phyloP scores from a whole-genome alignment of 805 yeast genomes.

The Nakazawaea peltata region DNA sequence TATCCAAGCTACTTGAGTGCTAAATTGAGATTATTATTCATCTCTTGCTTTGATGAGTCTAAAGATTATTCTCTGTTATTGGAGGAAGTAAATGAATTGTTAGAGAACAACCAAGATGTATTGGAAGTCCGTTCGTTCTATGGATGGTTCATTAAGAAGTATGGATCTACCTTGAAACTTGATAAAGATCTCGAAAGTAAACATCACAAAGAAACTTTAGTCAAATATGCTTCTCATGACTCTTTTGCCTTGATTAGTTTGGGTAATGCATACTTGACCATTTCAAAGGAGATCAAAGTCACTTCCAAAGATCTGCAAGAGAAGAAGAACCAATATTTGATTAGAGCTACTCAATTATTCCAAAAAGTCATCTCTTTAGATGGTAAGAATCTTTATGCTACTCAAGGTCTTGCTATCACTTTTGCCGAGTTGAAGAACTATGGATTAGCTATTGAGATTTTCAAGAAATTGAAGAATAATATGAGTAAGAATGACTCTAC shows the following conservation, averaged over 20 bases:
- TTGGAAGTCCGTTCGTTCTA: conserved; percentile 84
- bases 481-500: conserved; percentile 27
- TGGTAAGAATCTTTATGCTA: conserved; percentile 85
- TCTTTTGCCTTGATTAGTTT: conserved; percentile 81
- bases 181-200: conserved; percentile 57
- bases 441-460: conserved; percentile 73
- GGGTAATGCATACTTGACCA: conserved; percentile 77
- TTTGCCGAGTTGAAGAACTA: conserved; percentile 78
- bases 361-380: conserved; percentile 84
- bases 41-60: conserved; percentile 44
- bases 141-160: conserved; percentile 76
- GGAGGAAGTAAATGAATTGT: conserved; percentile 44
- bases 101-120: conserved; percentile 48
- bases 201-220: conserved; percentile 81
- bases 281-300: conserved; percentile 69
- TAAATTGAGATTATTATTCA: conserved; percentile 58
- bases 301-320: conserved; percentile 40
- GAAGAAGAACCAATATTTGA: conserved; percentile 64
- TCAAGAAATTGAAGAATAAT: conserved; percentile 76
- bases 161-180: conserved; percentile 40
- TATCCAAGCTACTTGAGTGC: conserved; percentile 74
- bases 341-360: conserved; percentile 87
- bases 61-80: conserved; percentile 33
- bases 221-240: conserved; percentile 80
- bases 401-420: conserved; percentile 93